A percentile compares a stretch with the other conserved stretches of the same genome.
Conservation (phyloP, 2,329 filamentous ascomycete genomes). For the Periconia sp. region DNA sequence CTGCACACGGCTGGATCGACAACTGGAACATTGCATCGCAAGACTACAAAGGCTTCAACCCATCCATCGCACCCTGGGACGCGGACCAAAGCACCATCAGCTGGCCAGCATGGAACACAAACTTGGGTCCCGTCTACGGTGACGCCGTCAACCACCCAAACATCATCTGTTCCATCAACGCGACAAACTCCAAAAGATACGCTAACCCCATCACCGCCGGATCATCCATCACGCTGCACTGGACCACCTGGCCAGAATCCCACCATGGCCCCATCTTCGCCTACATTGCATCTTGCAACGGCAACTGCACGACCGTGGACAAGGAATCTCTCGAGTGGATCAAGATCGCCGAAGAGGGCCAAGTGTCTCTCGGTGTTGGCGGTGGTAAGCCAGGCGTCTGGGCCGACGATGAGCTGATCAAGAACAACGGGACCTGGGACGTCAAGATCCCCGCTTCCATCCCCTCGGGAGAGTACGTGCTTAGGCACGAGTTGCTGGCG, state of each 20-base stretch:
- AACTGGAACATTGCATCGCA: slow-evolving; percentile 30
- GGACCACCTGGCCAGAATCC: slow-evolving; percentile 32
- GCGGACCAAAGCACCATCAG: slow-evolving; percentile 34
- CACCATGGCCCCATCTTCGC: slow-evolving; percentile 38
- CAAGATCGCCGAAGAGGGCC: slow-evolving; percentile 27
- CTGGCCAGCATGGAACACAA: slow-evolving; percentile 38
- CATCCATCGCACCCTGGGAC: slow-evolving; percentile 30
- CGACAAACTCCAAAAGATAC: slow-evolving; percentile 32
- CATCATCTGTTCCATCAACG: slow-evolving; percentile 42
- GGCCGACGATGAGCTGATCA: slow-evolving; percentile 39
- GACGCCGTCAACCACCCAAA: slow-evolving; percentile 24
- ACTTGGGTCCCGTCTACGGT: slow-evolving; percentile 40
- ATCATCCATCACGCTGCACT: slow-evolving; percentile 33
- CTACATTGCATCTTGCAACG: slow-evolving; percentile 36
- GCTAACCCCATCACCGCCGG: slow-evolving; percentile 36
- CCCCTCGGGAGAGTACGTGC: slow-evolving; percentile 53
- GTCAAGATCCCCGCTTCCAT: slow-evolving; percentile 50
- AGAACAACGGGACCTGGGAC: slow-evolving; percentile 50
- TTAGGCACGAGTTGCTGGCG: slow-evolving; percentile 57
- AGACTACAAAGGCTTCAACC: slow-evolving; percentile 35
- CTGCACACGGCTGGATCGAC: slow-evolving; percentile 36
- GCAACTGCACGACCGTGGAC: slow-evolving; percentile 25
- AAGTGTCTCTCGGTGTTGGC: slow-evolving; percentile 11
- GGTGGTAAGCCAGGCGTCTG: slow-evolving; percentile 33
- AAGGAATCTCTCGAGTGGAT: slow-evolving; percentile 29